Evolutionary conservation across 306 rosid genomes (phyloP), one percentile per base, ranked within the genome.

Genomic region (Pueraria montana): DNA sequence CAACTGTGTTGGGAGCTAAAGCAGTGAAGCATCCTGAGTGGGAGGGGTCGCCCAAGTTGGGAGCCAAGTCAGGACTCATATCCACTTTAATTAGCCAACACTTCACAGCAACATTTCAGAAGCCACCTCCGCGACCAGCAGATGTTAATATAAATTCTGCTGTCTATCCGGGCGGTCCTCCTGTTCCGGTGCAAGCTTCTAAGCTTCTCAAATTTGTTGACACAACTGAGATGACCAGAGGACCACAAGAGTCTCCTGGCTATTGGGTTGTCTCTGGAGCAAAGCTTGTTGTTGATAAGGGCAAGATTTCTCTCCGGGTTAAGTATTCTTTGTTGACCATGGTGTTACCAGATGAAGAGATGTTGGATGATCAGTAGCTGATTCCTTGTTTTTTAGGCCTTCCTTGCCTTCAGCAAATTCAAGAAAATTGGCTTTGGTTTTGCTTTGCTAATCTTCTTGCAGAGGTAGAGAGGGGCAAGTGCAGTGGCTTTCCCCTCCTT

Each of bases 201-300:
- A 93, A 88, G 89, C 99, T 95, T 83, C 94, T 89, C 42, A 95
- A 93, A 84, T 93, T 90, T 72, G 99, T 95, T 18, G 98, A 95
- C 87, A 86, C 97, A 12, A 89, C 96, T n/a, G 99, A 95, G 88
- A 92, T 95, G 98, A 86, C 86, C 18, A 85, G 99, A 87, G 99
- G 99, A 64, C 99, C 99, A 20, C 97, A 93, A 50, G 99, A 95
- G 82, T 77, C 84, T 86, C 99, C 99, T 20, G 99, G 99, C 50
- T 95, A 95, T 85, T 95, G 99, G 99, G 96, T 95, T 82, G 94
- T 93, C 61, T 91, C 99, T 9, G 99, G 99, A 59, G 99, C 99
- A 74, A 95, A 92, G 77, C 98, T 93, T 17, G 23, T 88, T 11
- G 97, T 95, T 16, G 99, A 95, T 78, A 95, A 93, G 91, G 98